Evolutionary conservation across 2,329 filamentous ascomycete genomes (phyloP).

Genomic region (Calonectria hawksworthii): DNA sequence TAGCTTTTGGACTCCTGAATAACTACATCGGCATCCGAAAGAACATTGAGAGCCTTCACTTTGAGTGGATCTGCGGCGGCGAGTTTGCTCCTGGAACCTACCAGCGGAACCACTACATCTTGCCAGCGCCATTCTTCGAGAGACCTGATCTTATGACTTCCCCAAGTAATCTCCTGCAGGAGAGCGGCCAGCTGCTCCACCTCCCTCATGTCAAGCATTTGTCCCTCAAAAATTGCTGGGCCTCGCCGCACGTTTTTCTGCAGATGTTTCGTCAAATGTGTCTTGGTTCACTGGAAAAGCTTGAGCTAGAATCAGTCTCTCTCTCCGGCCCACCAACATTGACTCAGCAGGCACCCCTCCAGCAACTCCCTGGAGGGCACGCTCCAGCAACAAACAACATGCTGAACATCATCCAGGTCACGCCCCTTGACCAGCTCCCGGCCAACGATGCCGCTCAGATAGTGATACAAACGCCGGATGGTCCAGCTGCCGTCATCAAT

Average conservation of each 20-base stretch:
- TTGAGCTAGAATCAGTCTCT: constrained; percentile 76
- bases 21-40: constrained; percentile 61
- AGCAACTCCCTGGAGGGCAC: constrained; percentile 27
- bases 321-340: constrained; percentile 63
- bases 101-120: constrained; percentile 72
- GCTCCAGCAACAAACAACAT: constrained; percentile 23
- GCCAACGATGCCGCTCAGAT: not conserved
- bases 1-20: constrained; percentile 67
- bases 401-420: constrained; percentile 35
- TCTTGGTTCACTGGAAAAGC: constrained; percentile 60
- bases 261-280: constrained; percentile 65
- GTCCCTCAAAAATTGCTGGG: constrained; percentile 78
- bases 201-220: constrained; percentile 71
- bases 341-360: constrained; percentile 43
- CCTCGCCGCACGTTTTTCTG: constrained; percentile 69
- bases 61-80: constrained; percentile 78
- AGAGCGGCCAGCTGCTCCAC: constrained; percentile 57
- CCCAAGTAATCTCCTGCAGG: constrained; percentile 48
- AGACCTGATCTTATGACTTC: constrained; percentile 47
- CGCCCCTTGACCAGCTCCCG: not conserved
- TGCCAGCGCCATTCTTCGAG: constrained; percentile 71
- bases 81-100: constrained; percentile 74
- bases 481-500: not conserved
- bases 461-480: not conserved
- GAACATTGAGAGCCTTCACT: constrained; percentile 70